phyloP scores from a whole-genome alignment of 139 green algal species.

The Mychonastes homosphaera region DNA sequence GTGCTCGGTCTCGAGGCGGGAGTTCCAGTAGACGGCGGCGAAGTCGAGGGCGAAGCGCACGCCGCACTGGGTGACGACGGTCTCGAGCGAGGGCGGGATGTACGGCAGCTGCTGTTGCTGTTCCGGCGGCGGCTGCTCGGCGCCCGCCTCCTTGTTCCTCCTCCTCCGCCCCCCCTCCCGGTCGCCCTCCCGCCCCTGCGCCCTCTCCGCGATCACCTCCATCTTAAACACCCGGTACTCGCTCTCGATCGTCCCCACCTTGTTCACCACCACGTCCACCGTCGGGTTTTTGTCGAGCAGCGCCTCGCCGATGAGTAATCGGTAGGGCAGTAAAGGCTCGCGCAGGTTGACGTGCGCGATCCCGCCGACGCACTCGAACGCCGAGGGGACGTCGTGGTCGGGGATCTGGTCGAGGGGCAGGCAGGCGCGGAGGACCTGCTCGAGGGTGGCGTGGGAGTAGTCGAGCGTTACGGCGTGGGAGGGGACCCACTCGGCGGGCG shows the following conservation, averaged over 20 bases:
- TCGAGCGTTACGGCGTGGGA: neutral
- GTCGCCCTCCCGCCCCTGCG: too few species aligned
- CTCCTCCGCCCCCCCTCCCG: too few species aligned
- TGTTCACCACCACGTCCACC: conserved; percentile 91
- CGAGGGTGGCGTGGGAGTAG: conserved; percentile 15
- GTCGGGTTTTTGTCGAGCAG: conserved; percentile 87
- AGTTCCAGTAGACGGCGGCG: conserved; percentile 96
- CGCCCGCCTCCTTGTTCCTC: too few species aligned
- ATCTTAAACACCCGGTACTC: conserved; percentile 89
- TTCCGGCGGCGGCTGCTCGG: too few species aligned
- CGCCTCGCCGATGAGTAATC: conserved; percentile 51
- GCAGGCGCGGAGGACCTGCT: conserved; percentile 64
- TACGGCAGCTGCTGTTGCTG: too few species aligned
- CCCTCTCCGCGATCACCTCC: conserved; percentile 86
- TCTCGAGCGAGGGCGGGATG: conserved; percentile 42
- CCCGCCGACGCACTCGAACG: conserved; percentile 93
- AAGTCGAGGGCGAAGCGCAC: conserved; percentile 83
- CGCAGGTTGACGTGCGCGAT: conserved; percentile 94
- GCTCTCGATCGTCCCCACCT: conserved; percentile 62
- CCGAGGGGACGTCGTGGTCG: conserved; percentile 76
- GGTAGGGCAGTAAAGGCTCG: conserved; percentile 74
- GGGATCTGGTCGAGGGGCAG: too few species aligned
- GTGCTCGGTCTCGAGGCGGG: conserved; percentile 89
- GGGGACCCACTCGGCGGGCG: neutral
- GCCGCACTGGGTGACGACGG: conserved; percentile 77